Conservation (phyloP, 208 protist species). For the Plasmodiophora brassicae region DNA sequence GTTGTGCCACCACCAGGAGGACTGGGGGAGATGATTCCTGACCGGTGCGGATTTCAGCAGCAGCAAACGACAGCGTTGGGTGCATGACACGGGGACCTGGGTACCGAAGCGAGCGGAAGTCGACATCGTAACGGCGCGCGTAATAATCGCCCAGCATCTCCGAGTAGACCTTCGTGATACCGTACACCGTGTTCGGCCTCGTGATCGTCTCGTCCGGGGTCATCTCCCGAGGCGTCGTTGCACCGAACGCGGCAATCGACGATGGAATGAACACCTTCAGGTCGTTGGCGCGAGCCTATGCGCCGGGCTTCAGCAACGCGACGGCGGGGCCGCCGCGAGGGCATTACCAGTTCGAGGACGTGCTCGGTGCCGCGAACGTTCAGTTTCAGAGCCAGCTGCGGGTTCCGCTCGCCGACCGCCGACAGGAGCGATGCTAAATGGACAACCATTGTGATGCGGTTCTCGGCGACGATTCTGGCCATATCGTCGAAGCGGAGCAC, state of each 20-base stretch:
- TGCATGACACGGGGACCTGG: slow-evolving; percentile 73
- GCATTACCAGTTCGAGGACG: slow-evolving; percentile 68
- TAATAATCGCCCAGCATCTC: slow-evolving; percentile 82
- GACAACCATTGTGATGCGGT: slow-evolving; percentile 65
- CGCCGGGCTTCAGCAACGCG: no score
- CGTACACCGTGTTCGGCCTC: slow-evolving; percentile 77
- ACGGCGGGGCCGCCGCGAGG: no score
- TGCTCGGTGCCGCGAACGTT: slow-evolving; percentile 70
- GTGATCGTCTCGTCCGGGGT: slow-evolving; percentile 73
- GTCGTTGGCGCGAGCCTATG: slow-evolving; percentile 58
- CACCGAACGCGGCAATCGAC: slow-evolving; percentile 77
- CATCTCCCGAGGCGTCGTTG: slow-evolving; percentile 62
- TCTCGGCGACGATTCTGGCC: slow-evolving; percentile 59
- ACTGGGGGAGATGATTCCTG: not conserved
- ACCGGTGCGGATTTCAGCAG: not conserved
- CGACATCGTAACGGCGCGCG: slow-evolving; percentile 64
- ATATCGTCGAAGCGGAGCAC: slow-evolving; percentile 35
- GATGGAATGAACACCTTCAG: slow-evolving; percentile 68
- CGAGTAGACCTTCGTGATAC: slow-evolving; percentile 70
- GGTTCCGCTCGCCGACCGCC: slow-evolving; percentile 71
- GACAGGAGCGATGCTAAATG: slow-evolving; percentile 72
- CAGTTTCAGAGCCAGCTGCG: slow-evolving; percentile 63
- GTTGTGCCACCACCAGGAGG: slow-evolving; percentile 67
- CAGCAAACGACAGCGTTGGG: slow-evolving; percentile 18
- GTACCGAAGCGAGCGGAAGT: slow-evolving; percentile 77